Base-by-base conservation (phyloP, 177 flowering plant species). In the Telopea speciosissima region DNA sequence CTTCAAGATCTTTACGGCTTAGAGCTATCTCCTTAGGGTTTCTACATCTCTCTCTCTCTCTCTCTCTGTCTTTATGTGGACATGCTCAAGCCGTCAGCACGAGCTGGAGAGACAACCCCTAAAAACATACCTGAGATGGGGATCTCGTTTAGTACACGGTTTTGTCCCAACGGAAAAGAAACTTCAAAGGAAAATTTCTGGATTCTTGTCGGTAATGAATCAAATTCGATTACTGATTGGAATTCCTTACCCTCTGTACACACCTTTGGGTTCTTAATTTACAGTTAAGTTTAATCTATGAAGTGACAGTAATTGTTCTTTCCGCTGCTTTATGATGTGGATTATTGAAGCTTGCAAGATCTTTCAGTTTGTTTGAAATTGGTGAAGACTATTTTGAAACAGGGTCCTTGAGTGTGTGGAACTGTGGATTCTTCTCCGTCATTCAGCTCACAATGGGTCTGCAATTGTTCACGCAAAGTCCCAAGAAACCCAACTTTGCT, bases 61-160 rank as follows among this genome's bases (percentile, higher is more conserved):
- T 2, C n/a, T n/a, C n/a, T n/a, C n/a, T n/a, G n/a, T n/a, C n/a
- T n/a, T n/a, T n/a, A n/a, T n/a, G n/a, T 0, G 7, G 17, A 4
- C 14, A 19, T 36, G 0, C 17, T 49, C 19, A 49, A 16, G 54
- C 0, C 54, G 19, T 49, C 4, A 49, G 8, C 17, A 12, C 54
- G 54, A n/a, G 54, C 54, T 49, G 19, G 54, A 49, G 54, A 49
- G 54, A 28, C 31, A 49, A 49, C 8, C 19, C n/a, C 5, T 17
- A 4, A 24, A n/a, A 25, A 28, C 14, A 28, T 26, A 26, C 5
- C 31, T 28, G 31, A 28, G 61, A 92, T 91, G 97, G 97, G 92
- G 64, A 69, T 90, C 24, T 93, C 98, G 3, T 93, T 93, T 72
- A 92, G 98, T 56, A 76, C 78, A 16, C 83, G 92, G 80, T 88